Evolutionary conservation across 129 eudicot species (phyloP).

Genomic region (Helichrysum umbraculigerum): DNA sequence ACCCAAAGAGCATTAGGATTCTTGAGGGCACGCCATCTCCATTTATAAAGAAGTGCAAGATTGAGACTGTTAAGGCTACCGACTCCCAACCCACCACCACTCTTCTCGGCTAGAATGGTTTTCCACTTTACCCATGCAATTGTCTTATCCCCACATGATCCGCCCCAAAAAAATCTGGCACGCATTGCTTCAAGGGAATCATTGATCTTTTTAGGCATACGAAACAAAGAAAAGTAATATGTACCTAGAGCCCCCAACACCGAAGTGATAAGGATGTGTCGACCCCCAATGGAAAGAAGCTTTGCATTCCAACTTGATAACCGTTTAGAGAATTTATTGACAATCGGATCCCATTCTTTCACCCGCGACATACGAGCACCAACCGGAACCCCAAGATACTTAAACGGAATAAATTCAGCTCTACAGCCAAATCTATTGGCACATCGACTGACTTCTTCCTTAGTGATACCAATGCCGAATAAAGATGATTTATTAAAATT

Average conservation of each 20-base stretch:
- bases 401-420: no score
- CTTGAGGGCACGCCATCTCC: no score
- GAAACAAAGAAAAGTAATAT: neutral
- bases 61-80: neutral
- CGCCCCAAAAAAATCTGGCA: neutral
- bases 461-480: neutral
- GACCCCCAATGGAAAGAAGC: no score
- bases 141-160: neutral
- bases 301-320: neutral
- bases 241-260: neutral
- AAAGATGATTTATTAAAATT: no score
- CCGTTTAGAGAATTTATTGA: no score
- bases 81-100: neutral
- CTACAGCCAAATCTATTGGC: neutral
- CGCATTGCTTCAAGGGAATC: neutral
- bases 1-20: no score
- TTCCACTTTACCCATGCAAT: neutral
- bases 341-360: no score
- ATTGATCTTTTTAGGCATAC: neutral
- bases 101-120: neutral
- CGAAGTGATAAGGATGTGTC: no score
- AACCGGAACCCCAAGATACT: no score
- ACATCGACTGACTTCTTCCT: no score
- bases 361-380: no score
- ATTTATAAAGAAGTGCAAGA: no score